Conservation (phyloP, 768 basidiomycete genomes). For the Tulasnella sp. region DNA sequence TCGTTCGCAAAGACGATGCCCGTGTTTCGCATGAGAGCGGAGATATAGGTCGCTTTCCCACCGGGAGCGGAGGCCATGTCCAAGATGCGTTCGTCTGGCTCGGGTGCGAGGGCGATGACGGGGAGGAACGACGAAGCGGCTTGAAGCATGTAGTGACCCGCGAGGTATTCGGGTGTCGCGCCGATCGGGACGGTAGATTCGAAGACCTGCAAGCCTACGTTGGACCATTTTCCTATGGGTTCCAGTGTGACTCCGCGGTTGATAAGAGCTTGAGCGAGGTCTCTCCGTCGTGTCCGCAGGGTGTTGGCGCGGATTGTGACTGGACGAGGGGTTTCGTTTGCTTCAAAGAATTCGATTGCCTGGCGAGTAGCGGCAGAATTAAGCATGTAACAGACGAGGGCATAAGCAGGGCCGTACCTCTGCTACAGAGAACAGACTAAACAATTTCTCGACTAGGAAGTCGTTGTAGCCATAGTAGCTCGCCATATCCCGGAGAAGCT, state of each 20-base stretch:
- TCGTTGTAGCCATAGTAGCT: slow-evolving; percentile 98
- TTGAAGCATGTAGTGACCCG: slow-evolving; percentile 99
- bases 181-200: slow-evolving; percentile 92
- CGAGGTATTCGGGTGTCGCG: slow-evolving; percentile 97
- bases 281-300: slow-evolving; percentile 81
- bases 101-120: slow-evolving; percentile 87
- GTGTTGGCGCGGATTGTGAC: slow-evolving; percentile 98
- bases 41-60: slow-evolving; percentile 96
- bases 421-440: slow-evolving; percentile 81
- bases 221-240: slow-evolving; percentile 98
- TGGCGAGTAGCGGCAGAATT: slow-evolving; percentile 24
- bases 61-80: slow-evolving; percentile 99
- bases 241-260: slow-evolving; percentile 96
- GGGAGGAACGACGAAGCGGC: slow-evolving; percentile 99
- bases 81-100: slow-evolving; percentile 84
- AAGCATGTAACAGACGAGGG: neutral
- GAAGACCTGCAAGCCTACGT: slow-evolving; percentile 97
- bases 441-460: slow-evolving; percentile 88
- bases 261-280: slow-evolving; percentile 85
- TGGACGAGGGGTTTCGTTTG: slow-evolving; percentile 89
- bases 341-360: slow-evolving; percentile 98
- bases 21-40: slow-evolving; percentile 93
- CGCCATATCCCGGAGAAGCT: slow-evolving; percentile 78
- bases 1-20: slow-evolving; percentile 98
- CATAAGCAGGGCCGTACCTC: slow-evolving; percentile 45